Evolutionary conservation across 164 flowering plant species (phyloP).

Genomic region (Magnolia changhungtana): DNA sequence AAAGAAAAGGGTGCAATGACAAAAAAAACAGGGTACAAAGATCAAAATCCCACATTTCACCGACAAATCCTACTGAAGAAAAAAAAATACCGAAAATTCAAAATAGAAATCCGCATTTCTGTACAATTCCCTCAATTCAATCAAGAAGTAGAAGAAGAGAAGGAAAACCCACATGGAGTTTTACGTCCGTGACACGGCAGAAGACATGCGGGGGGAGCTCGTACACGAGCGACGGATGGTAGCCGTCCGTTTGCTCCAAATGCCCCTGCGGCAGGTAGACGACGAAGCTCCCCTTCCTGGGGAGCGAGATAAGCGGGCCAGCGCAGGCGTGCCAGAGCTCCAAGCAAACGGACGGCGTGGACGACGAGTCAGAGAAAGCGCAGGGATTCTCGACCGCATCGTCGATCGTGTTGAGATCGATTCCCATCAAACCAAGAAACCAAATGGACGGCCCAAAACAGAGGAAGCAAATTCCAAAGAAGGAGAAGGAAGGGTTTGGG

Average conservation of each 20-base stretch:
- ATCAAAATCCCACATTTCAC: background rate
- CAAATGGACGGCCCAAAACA: slow-evolving; percentile 10
- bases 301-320: slow-evolving; percentile 78
- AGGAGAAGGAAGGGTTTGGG: slow-evolving; percentile 15
- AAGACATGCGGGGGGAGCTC: slow-evolving; percentile 72
- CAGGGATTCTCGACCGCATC: slow-evolving; percentile 16
- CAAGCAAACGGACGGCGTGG: slow-evolving; percentile 54
- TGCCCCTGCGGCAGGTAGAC: slow-evolving; percentile 96
- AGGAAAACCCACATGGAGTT: slow-evolving; percentile 61
- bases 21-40: background rate
- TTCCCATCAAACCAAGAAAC: slow-evolving; percentile 32
- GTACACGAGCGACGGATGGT: slow-evolving; percentile 16
- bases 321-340: slow-evolving; percentile 99
- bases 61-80: background rate
- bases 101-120: background rate
- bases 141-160: background rate
- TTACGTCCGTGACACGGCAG: slow-evolving; percentile 83
- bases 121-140: background rate
- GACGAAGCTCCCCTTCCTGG: slow-evolving; percentile 74
- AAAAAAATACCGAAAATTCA: background rate
- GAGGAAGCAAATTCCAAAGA: slow-evolving; percentile 10
- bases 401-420: slow-evolving; percentile 60
- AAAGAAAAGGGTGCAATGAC: background rate
- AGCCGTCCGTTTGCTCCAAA: slow-evolving; percentile 55
- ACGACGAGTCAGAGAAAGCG: slow-evolving; percentile 16